Evolutionary conservation across 2,329 filamentous ascomycete species (phyloP).

Genomic region (Ciborinia camelliae): DNA sequence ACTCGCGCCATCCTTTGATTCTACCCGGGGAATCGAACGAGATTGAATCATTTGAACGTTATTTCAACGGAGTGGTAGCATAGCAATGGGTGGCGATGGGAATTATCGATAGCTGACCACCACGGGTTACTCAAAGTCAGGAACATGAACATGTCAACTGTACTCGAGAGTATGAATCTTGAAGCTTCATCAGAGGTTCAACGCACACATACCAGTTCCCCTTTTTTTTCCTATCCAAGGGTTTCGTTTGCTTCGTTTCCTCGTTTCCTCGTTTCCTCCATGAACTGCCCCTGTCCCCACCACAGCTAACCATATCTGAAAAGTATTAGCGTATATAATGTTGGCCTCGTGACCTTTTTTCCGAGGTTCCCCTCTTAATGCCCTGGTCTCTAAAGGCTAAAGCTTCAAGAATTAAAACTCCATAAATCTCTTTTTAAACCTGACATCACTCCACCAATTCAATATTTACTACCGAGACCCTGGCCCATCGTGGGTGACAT

Average conservation of each 20-base stretch:
- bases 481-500: neutral
- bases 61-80: neutral
- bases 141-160: neutral
- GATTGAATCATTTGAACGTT: neutral
- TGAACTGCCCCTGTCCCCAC: neutral
- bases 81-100: too few species aligned
- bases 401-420: neutral
- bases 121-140: conserved; percentile 6
- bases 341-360: conserved; percentile 14
- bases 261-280: neutral
- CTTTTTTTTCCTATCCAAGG: neutral
- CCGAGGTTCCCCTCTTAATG: neutral
- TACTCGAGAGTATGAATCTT: too few species aligned
- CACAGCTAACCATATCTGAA: neutral
- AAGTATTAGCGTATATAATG: neutral
- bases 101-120: neutral
- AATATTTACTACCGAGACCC: neutral
- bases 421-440: neutral
- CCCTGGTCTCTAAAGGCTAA: neutral
- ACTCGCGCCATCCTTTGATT: neutral
- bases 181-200: neutral
- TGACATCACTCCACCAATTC: neutral
- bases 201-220: neutral
- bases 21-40: neutral
- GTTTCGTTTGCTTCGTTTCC: neutral